A percentile compares a stretch with the other conserved stretches of the same genome.
Conservation (phyloP, 495 filamentous ascomycete genomes). For the Penicillium manginii region DNA sequence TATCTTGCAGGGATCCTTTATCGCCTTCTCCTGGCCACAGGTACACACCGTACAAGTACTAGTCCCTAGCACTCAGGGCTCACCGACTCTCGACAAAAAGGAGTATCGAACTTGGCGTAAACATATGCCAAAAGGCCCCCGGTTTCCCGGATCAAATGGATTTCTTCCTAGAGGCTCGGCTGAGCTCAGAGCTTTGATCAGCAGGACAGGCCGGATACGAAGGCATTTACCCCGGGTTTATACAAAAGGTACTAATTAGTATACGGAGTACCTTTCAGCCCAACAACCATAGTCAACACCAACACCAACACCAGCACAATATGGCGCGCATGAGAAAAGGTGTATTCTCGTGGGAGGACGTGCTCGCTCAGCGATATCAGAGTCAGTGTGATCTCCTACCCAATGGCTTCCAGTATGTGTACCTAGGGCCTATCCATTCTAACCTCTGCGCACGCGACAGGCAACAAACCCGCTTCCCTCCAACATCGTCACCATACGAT, state of each 20-base stretch:
- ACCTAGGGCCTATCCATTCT: background rate
- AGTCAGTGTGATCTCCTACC: constrained; percentile 32
- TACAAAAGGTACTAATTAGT: background rate
- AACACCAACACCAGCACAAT: background rate
- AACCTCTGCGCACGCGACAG: constrained; percentile 20
- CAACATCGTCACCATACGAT: constrained; percentile 18
- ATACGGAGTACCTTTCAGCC: background rate
- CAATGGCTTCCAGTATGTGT: background rate
- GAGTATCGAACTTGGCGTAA: too few species aligned
- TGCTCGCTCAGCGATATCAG: constrained; percentile 49
- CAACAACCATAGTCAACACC: background rate
- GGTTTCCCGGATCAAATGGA: constrained; percentile 24
- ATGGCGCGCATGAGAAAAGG: constrained; percentile 49
- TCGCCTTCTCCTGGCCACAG: background rate
- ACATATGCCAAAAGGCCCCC: background rate
- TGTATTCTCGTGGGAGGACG: constrained; percentile 54
- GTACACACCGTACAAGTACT: background rate
- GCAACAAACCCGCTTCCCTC: constrained; percentile 43
- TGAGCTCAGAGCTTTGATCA: constrained; percentile 16
- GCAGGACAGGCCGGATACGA: constrained; percentile 10
- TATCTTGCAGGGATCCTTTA: constrained; percentile 11
- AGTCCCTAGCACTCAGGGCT: background rate
- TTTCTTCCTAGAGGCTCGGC: constrained; percentile 13
- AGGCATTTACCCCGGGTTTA: background rate
- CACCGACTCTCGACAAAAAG: too few species aligned